Base-by-base conservation (phyloP, 176 grass and related monocot genomes). In the Triticum timopheevii region DNA sequence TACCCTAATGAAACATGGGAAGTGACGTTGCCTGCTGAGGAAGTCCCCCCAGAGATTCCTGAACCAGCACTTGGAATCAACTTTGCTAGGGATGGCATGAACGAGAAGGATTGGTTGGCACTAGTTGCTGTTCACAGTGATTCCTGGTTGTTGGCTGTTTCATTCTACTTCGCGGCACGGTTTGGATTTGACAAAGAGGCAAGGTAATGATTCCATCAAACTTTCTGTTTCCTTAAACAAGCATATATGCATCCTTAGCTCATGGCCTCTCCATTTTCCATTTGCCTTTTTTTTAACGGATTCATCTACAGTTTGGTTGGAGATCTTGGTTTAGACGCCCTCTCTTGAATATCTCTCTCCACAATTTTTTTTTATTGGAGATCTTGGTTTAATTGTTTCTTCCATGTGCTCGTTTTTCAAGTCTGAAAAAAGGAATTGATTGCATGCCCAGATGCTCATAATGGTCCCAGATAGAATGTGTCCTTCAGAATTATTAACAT, bases 121-220 rank as follows among this genome's bases (percentile, higher is more conserved):
- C 86, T 98, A 69, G 93, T 98, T 78, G 96, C 96, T 2, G 96
- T 95, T 70, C 93, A 98, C 78, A 93, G 93, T 65, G 96, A 98
- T 87, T 90, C 96, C 16, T 98, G 96, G 96, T 87, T 95, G 80
- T 56, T 98, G 42, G 93, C 96, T 81, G 96, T 98, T 83, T 90
- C 93, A 6, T 98, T 98, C 86, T 98, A 98, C 83, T 98, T 95
- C 16, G 96, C 90, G 2, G 96, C 96, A 54, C 96, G 96, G 39
- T 98, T 98, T 87, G 93, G 93, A 47, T 98, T 98, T 83, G 96
- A 98, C 83, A 98, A 98, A 90, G 93, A 98, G 39, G 42, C 96
- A 34, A 98, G 96, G 96, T 98, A 89, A 92, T 47, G 66, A 61
- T 84, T 86, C 23, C 39, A 85, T 88, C 20, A 22, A 78, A 77